Base-by-base conservation (phyloP, 2,329 filamentous ascomycete species). In the Aphanoascus verrucosus region DNA sequence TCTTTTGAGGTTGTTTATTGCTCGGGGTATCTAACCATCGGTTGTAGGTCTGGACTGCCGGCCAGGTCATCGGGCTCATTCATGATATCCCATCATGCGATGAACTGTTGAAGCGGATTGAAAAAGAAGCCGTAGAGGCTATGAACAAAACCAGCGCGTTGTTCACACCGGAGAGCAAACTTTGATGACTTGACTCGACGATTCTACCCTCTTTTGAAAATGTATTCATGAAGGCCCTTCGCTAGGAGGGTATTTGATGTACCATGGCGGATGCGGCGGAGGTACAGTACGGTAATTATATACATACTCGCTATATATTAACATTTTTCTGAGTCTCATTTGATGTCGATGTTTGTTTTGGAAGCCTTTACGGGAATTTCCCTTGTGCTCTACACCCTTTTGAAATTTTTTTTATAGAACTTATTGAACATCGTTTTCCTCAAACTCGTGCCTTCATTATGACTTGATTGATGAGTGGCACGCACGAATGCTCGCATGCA, bases 11-110 rank as follows among this genome's bases (percentile, higher is more conserved):
- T 53, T 55, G 11, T 17, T 62, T 52, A 62, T 28, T 53, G 40
- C 19, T 28, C 57, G 11, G 40, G 23, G 23, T 28, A 28, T 28
- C 7, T 28, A 28, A 28, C 45, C 35, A 28, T 57, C 37, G 7
- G 2, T 45, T 32, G 11, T 49, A 91, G 86, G 86, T 96, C 38
- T 98, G 93, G 93, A 97, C 93, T 17, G 89, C 91, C 7, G 93
- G 93, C 9, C 91, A 96, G 68, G 91, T 97, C 60, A 95, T 98
- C 60, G 87, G 87, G 5, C 68, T 93, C 53, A 93, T 93, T 57
- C 82, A 91, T 61, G 87, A 93, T 62, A 86, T 90, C 52, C 86
- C 86, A 7, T 87, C 84, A 0, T 91, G 87, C 64, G 78, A 78
- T 45, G 82, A 73, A 1, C 72, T 93, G 23, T 72, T 89, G 8